Percentiles rank a stretch among this genome's conserved stretches.
Conservation (phyloP, 1,139 yeast species). For the Blastobotrys buckinghamii region DNA sequence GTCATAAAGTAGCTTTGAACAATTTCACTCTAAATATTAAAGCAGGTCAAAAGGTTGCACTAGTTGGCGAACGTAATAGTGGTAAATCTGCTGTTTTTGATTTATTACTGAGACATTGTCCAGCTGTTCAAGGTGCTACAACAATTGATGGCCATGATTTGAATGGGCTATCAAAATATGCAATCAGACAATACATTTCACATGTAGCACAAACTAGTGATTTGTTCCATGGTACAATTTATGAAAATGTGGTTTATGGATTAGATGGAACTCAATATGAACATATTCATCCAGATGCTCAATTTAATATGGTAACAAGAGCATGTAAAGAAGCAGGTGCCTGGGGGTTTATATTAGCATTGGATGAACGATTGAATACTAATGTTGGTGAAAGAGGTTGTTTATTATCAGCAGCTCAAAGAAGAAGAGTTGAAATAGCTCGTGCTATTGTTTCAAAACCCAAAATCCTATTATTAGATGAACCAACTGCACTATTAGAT, state of each 20-base stretch:
- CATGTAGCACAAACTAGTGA: constrained; percentile 93
- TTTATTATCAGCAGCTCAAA: constrained; percentile 82
- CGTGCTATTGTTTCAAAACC: constrained; percentile 74
- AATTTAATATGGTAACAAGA: constrained; percentile 48
- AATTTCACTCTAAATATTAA: constrained; percentile 60
- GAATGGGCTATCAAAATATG: constrained; percentile 61
- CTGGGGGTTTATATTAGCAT: constrained; percentile 53
- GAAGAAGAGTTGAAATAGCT: constrained; percentile 79
- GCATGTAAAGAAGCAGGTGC: constrained; percentile 82
- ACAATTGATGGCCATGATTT: constrained; percentile 67
- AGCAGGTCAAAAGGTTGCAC: constrained; percentile 83
- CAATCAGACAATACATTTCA: constrained; percentile 67
- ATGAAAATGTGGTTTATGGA: constrained; percentile 83
- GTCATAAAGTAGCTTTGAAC: constrained; percentile 50
- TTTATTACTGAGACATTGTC: constrained; percentile 71
- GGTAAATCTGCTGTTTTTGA: constrained; percentile 92
- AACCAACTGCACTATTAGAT: constrained; percentile 80
- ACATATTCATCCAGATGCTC: constrained; percentile 41
- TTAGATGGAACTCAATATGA: constrained; percentile 4
- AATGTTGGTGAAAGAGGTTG: constrained; percentile 84
- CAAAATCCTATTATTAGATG: constrained; percentile 65
- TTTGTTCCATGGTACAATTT: constrained; percentile 82
- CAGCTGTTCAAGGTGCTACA: constrained; percentile 62
- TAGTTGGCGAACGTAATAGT: constrained; percentile 94
- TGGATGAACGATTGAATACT: constrained; percentile 81